Base-by-base conservation (phyloP, 495 filamentous ascomycete species). In the Tuber calosporum region DNA sequence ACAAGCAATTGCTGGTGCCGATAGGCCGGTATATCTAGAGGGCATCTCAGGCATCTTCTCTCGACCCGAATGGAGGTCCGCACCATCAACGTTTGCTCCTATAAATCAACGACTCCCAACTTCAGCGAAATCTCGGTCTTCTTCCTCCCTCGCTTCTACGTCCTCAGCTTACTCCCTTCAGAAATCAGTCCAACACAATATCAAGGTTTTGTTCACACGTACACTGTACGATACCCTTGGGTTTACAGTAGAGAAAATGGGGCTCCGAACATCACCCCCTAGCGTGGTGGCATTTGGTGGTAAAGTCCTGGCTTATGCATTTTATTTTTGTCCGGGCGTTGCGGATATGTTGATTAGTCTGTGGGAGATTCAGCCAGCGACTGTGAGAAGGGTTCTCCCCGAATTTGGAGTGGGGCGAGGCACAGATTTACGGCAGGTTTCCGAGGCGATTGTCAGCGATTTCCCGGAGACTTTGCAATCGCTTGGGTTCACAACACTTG, bases 221-320 rank as follows among this genome's bases (percentile, higher is more conserved):
- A 97, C 97, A 79, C 83, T 99, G 17, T 84, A 94, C 42, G 87
- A 91, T 42, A 95, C 97, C 78, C 92, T 97, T 89, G 85, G 88
- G 15, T 90, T 96, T 73, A 92, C 95, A 42, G 91, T 97, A 8
- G 93, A 97, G 73, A 93, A 93, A 79, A 92, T 98, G 91, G 94
- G 92, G 11, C 84, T 93, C 77, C 88, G 92, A 79, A 90, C 92
- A 79, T 92, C 93, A n/a, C 92, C 95, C n/a, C 89, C 92, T 48
- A 96, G 92, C 80, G 83, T 98, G 74, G 93, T 98, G 67, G 89
- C 90, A 42, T 99, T 97, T 83, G 95, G 93, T 80, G 95, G 94
- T 69, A 97, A 96, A 82, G 92, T 93, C 22, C 91, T 90, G 78
- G 95, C 95, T 13, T 97, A 97, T 83, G 95, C 95, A 43, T 99